Base-by-base conservation (phyloP, 192 early-diverging fungal genomes). In the Podila verticillata region DNA sequence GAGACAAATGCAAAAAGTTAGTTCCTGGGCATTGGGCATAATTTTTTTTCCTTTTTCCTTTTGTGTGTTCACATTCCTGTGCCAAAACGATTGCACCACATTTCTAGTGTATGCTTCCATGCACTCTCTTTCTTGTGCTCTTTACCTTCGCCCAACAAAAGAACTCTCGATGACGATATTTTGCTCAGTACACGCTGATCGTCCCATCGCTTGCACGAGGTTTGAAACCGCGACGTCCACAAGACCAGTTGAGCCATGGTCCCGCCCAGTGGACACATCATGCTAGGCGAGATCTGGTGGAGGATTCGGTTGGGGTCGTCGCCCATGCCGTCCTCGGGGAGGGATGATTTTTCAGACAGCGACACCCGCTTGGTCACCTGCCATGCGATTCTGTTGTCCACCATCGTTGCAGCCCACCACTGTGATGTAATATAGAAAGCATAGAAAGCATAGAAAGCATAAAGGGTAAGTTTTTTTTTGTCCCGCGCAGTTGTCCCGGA, bases 371-470 rank as follows among this genome's bases (percentile, higher is more conserved):
- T 71, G 5, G 75, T 70, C 35, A 79, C 69, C 32, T 79, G 75
- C 75, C 75, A 79, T 32, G 75, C 75, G 13, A 79, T 71, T 30
- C 75, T 71, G 30, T 67, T 63, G 39, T 79, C 75, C 24, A 57
- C 75, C 20, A 79, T 24, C 8, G 75, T 79, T 24, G 75, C 75
- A 4, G 65, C 75, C 75, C 75, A 79, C 75, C 75, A 79, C 75
- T 79, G 61, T 57, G 20, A 44, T 31, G 32, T 39, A 35, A 32
- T 1, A 35, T 20, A 57, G 48, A 17, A 29, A 17, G 28, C 3
- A 39, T 47, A 13, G 61, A 61, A 24, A 66, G 31, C 32, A 57
- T 34, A 39, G 34, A 31, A 57, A 57, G 60, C 15, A 44, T 44
- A 44, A 17, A 44, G 12, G 15, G 15, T 44, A 44, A 44, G 39